Conservation (phyloP, 2,329 filamentous ascomycete species). For the Colletotrichum higginsianum region DNA sequence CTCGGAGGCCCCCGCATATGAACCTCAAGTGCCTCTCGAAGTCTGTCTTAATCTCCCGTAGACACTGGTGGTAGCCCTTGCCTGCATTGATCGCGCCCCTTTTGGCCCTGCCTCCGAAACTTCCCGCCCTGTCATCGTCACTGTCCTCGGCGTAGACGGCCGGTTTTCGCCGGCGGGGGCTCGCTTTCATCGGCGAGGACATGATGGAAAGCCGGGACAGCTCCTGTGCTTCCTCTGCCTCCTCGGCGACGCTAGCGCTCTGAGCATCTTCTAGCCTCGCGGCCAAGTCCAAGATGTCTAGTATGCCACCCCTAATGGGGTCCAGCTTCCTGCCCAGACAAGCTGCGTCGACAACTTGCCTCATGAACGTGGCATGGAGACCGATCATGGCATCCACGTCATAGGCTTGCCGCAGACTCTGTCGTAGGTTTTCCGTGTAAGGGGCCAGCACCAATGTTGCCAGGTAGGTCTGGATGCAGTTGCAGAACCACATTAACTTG, state of each 20-base stretch:
- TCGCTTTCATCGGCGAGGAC: constrained; percentile 50
- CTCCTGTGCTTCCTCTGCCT: constrained; percentile 56
- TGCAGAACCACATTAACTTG: constrained; percentile 83
- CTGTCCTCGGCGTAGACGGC: constrained; percentile 48
- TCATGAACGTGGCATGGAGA: constrained; percentile 76
- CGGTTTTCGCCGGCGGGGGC: constrained; percentile 43
- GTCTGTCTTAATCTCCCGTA: constrained; percentile 72
- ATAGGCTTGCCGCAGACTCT: constrained; percentile 70
- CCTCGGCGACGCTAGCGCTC: constrained; percentile 54
- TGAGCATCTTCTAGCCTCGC: constrained; percentile 78
- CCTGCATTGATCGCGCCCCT: constrained; percentile 43
- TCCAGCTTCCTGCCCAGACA: constrained; percentile 78
- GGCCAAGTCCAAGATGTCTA: constrained; percentile 83
- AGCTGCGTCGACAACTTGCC: constrained; percentile 75
- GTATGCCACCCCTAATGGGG: constrained; percentile 79
- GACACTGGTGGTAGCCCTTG: constrained; percentile 63
- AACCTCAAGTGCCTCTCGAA: constrained; percentile 79
- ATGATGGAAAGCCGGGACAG: constrained; percentile 56
- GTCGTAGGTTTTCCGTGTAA: constrained; percentile 69
- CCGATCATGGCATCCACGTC: constrained; percentile 88
- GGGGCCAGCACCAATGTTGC: constrained; percentile 79
- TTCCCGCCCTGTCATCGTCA: constrained; percentile 56
- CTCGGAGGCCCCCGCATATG: constrained; percentile 79
- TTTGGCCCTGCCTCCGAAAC: constrained; percentile 34
- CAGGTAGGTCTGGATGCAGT: constrained; percentile 81